These are phyloP conservation scores for Lepidium didymum DNA, from an alignment of 345 rosid species.

Conservation along the genomic window DNA sequence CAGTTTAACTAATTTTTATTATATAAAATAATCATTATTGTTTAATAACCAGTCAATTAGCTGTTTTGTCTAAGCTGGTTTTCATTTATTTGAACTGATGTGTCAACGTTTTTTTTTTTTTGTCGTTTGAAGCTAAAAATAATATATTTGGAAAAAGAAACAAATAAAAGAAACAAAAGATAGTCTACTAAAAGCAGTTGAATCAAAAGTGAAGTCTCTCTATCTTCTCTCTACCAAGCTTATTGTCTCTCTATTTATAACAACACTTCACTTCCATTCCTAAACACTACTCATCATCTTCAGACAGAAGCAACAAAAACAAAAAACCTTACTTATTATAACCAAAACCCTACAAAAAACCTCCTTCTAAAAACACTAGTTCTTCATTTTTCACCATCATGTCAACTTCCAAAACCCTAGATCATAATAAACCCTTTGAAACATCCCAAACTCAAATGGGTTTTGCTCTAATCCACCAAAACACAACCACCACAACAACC, in stretches of 20 bases:
- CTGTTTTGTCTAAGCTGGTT: neutral
- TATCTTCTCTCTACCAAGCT: constrained; percentile 10
- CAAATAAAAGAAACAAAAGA: constrained; percentile 6
- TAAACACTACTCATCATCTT: constrained; percentile 24
- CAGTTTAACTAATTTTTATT: neutral
- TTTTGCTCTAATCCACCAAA: constrained; percentile 50
- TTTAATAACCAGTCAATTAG: neutral
- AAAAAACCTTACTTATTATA: neutral
- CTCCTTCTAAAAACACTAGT: neutral
- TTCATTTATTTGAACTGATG: neutral
- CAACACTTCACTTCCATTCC: constrained; percentile 25
- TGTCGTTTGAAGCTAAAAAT: neutral
- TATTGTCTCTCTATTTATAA: constrained; percentile 30
- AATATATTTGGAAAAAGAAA: neutral
- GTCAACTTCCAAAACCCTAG: constrained; percentile 31
- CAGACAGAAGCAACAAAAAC: neutral
- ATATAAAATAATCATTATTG: too few species aligned
- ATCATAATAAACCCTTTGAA: constrained; percentile 19
- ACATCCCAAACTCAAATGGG: constrained; percentile 35
- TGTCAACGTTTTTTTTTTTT: neutral
- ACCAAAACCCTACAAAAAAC: constrained; percentile 15
- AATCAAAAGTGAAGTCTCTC: constrained; percentile 26
- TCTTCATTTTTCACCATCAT: constrained; percentile 9
- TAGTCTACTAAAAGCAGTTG: constrained; percentile 28
- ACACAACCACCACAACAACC: constrained; percentile 30